Conservation (phyloP, 495 filamentous ascomycete species). For the Neurospora cerealis region DNA sequence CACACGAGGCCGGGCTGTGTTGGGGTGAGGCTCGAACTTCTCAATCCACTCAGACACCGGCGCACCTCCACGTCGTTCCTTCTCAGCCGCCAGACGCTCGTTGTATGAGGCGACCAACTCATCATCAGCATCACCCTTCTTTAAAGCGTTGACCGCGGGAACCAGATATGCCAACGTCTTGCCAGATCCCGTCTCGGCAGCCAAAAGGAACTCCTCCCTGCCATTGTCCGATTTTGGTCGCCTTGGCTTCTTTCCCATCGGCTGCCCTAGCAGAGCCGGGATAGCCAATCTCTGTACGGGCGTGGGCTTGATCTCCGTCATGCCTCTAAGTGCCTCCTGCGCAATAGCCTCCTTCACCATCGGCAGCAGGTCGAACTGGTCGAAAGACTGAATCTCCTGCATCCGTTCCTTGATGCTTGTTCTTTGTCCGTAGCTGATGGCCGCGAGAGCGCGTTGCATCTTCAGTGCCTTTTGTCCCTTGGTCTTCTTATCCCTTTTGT, state of each 20-base stretch:
- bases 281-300: slow-evolving; percentile 84
- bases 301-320: slow-evolving; percentile 66
- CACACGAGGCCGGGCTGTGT: slow-evolving; percentile 65
- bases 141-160: slow-evolving; percentile 72
- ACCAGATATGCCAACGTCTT: slow-evolving; percentile 91
- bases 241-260: slow-evolving; percentile 1
- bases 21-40: slow-evolving; percentile 54
- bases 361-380: slow-evolving; percentile 65
- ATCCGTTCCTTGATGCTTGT: slow-evolving; percentile 59
- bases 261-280: slow-evolving; percentile 53
- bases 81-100: slow-evolving; percentile 34
- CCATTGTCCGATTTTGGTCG: slow-evolving; percentile 9
- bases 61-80: slow-evolving; percentile 37
- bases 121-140: slow-evolving; percentile 61
- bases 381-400: slow-evolving; percentile 61
- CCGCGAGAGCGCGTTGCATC: slow-evolving; percentile 75
- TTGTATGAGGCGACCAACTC: slow-evolving; percentile 41
- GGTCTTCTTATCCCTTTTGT: slow-evolving; percentile 22
- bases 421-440: slow-evolving; percentile 64
- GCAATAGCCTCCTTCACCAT: slow-evolving; percentile 62
- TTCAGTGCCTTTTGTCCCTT: slow-evolving; percentile 67
- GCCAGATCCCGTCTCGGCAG: slow-evolving; percentile 93
- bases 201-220: slow-evolving; percentile 73
- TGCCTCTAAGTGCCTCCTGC: slow-evolving; percentile 57
- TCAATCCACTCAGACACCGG: slow-evolving; percentile 34